Evolutionary conservation across 2,329 filamentous ascomycete genomes (phyloP), one percentile per base, ranked within the genome.

Genomic region (Fusarium globosum): DNA sequence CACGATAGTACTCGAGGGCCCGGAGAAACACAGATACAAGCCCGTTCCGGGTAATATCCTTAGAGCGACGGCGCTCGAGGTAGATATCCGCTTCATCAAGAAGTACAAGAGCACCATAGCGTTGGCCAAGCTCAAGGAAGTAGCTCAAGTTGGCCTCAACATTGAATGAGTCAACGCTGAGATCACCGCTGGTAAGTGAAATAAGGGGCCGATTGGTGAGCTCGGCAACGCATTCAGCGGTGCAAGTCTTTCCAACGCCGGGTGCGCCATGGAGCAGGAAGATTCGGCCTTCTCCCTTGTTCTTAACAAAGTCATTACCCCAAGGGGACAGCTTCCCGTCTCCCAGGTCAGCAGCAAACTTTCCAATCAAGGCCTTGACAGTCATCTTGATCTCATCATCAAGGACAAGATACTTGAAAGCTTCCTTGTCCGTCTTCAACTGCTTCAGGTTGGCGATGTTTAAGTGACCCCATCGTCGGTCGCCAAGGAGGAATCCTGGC

Each of bases 1-100:
- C 86, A 7, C 82, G 81, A 79, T 87, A 87, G 77, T 87, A 87
- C 79, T 88, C 86, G 61, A 88, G 82, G 2, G 84, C 85, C n/a
- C 85, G 84, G 30, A 88, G 78, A 78, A 87, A 87, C 62, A 86
- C 80, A 21, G 84, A 85, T 33, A 87, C 86, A 16, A 88, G 80
- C 1, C 83, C 84, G 76, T 88, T 87, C 65, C 85, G 84, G 28
- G 77, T 79, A 53, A 87, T 82, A 73, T 87, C 85, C 35, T 75
- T 79, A 28, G 81, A 76, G 5, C 80, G 80, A 5, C 89, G 87
- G 59, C 85, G 79, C 78, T 90, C 87, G 14, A 91, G 85, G 79
- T 89, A 91, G 23, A 90, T 87, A 62, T 91, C 89, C 6, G 88
- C 88, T 78, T 91, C 89, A 76, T 91, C 88, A 9, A 90, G 82